A percentile compares a stretch with the other conserved stretches of the same genome.
Evolutionary conservation across 2,329 filamentous ascomycete genomes (phyloP).

Genomic region (Cytospora piceicola): DNA sequence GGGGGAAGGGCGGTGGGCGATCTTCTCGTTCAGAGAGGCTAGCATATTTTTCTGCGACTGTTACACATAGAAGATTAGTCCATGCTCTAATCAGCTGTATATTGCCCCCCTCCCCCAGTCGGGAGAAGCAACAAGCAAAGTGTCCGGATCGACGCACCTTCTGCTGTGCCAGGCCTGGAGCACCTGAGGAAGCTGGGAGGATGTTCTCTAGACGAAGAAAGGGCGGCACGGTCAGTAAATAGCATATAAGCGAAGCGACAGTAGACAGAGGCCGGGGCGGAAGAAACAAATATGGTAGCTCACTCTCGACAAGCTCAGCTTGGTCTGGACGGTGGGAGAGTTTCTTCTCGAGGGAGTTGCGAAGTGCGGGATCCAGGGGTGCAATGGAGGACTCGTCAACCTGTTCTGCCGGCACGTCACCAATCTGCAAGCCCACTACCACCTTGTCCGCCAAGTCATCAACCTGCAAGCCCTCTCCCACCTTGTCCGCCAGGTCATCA

Average conservation of each 20-base stretch:
- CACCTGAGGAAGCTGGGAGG: conserved; percentile 76
- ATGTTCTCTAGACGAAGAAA: conserved; percentile 70
- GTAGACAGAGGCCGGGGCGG: not conserved
- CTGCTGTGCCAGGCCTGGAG: conserved; percentile 79
- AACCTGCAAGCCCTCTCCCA: conserved; percentile 44
- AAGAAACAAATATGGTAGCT: conserved; percentile 10
- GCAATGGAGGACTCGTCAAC: conserved; percentile 64
- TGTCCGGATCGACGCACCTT: conserved; percentile 51
- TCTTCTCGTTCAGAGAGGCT: conserved; percentile 82
- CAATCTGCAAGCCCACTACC: conserved; percentile 36
- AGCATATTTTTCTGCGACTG: conserved; percentile 84
- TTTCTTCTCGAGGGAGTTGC: conserved; percentile 74
- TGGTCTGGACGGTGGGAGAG: conserved; percentile 74
- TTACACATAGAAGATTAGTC: conserved; percentile 4
- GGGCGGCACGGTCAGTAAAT: conserved; percentile 23
- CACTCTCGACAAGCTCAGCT: conserved; percentile 79
- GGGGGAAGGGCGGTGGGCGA: conserved; percentile 75
- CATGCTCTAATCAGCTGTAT: not conserved
- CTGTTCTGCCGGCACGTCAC: conserved; percentile 35
- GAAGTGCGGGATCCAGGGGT: conserved; percentile 57
- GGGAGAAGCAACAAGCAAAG: not conserved
- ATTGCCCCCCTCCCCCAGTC: no score
- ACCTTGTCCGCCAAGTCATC: conserved; percentile 40
- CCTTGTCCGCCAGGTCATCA: conserved; percentile 38
- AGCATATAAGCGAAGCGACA: not conserved